Conservation (phyloP, 768 basidiomycete genomes). For the Tylopilus balloui region DNA sequence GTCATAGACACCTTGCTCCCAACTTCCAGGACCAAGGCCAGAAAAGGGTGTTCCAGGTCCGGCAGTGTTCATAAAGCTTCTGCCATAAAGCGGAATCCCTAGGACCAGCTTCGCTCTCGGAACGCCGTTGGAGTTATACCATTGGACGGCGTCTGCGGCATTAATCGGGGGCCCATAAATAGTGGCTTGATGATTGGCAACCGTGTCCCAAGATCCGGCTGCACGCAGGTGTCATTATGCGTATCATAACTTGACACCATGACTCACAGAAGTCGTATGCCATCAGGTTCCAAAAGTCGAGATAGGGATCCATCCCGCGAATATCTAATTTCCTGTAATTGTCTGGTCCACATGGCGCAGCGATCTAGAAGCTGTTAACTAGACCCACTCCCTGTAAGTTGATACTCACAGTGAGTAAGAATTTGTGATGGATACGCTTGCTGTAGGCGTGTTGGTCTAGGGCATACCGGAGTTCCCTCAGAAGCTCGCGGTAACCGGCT, state of each 20-base stretch:
- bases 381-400: neutral
- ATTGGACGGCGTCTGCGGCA: constrained; percentile 59
- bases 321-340: constrained; percentile 79
- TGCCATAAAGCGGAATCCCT: constrained; percentile 91
- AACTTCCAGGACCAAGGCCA: constrained; percentile 82
- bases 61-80: constrained; percentile 80
- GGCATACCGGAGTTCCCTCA: constrained; percentile 68
- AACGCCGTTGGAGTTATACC: constrained; percentile 71
- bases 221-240: constrained; percentile 7
- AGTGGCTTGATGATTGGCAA: constrained; percentile 83
- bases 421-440: constrained; percentile 57
- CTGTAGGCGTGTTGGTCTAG: constrained; percentile 71
- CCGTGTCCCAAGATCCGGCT: constrained; percentile 75
- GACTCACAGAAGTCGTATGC: constrained; percentile 73
- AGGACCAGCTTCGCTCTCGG: constrained; percentile 76
- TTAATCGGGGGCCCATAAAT: constrained; percentile 65
- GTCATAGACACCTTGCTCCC: constrained; percentile 92
- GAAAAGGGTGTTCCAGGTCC: constrained; percentile 79
- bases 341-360: constrained; percentile 87
- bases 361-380: constrained; percentile 50
- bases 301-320: constrained; percentile 77
- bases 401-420: constrained; percentile 65
- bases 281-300: constrained; percentile 99
- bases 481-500: constrained; percentile 74
- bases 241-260: constrained; percentile 18